Conservation (phyloP, 1,139 yeast species). For the Taphrina communis region DNA sequence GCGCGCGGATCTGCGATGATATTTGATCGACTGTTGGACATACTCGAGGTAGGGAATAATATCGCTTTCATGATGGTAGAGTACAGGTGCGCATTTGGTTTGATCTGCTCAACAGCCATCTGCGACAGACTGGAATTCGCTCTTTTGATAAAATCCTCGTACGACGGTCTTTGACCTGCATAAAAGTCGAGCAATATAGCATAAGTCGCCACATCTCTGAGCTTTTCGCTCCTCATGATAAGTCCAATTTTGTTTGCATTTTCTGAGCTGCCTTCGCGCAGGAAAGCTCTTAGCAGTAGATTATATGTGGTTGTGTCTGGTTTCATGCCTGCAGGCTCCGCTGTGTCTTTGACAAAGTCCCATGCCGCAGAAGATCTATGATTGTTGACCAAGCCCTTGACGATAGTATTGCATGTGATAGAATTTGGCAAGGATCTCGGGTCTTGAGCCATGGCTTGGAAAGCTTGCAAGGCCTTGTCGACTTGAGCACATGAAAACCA, state of each 20-base stretch:
- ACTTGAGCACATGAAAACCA: neutral
- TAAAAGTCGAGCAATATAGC: constrained; percentile 8
- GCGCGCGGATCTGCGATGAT: neutral
- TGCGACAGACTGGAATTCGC: neutral
- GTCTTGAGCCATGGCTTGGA: neutral
- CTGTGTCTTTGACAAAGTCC: constrained; percentile 14
- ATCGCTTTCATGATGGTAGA: constrained; percentile 10
- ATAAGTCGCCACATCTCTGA: constrained; percentile 18
- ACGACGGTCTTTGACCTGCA: neutral
- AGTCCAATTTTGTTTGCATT: neutral
- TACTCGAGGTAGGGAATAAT: neutral
- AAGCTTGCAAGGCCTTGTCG: constrained; percentile 4
- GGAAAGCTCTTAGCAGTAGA: constrained; percentile 12
- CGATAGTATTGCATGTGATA: constrained; percentile 8
- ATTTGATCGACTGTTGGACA: neutral
- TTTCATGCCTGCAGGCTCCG: constrained; percentile 18
- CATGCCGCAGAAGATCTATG: neutral
- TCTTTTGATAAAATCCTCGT: neutral
- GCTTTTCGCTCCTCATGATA: neutral
- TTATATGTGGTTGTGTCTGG: constrained; percentile 12
- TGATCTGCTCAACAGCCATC: constrained; percentile 1
- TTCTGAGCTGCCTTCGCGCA: constrained; percentile 1
- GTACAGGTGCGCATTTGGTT: constrained; percentile 14
- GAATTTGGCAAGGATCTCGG: constrained; percentile 5
- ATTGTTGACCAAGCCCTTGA: constrained; percentile 11